Percentiles rank a stretch among this genome's conserved stretches.
Conservation (phyloP, 2,329 filamentous ascomycete genomes). For the Mollisia scopiformis region DNA sequence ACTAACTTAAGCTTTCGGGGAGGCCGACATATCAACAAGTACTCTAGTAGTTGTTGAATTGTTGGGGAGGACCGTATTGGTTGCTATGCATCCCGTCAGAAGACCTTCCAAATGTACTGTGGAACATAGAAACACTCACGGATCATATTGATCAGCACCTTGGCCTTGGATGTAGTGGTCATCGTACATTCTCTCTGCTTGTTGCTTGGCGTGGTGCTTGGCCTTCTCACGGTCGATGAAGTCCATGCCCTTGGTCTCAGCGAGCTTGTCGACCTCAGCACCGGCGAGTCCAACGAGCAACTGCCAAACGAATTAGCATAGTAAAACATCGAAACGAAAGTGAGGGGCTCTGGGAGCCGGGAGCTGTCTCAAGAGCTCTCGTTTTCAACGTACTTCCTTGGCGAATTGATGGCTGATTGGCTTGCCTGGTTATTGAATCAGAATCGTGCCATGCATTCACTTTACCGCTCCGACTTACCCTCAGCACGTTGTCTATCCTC, state of each 20-base stretch:
- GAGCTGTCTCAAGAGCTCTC: too few species aligned
- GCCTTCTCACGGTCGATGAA: slow-evolving; percentile 59
- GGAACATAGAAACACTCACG: slow-evolving; percentile 45
- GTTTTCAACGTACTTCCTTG: too few species aligned
- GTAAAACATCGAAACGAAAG: too few species aligned
- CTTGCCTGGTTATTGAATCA: slow-evolving; percentile 54
- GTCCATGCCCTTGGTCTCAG: slow-evolving; percentile 71
- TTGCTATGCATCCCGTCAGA: slow-evolving; percentile 18
- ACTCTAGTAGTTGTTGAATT: slow-evolving; percentile 18
- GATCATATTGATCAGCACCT: slow-evolving; percentile 57
- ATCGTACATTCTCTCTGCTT: slow-evolving; percentile 63
- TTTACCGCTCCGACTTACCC: slow-evolving; percentile 48
- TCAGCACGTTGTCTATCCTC: slow-evolving; percentile 74
- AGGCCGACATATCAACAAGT: background rate
- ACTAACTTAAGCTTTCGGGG: background rate
- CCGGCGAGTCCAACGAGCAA: slow-evolving; percentile 72
- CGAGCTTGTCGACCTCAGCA: slow-evolving; percentile 75
- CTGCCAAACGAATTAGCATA: too few species aligned
- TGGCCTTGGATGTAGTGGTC: slow-evolving; percentile 57
- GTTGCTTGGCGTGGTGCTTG: slow-evolving; percentile 59
- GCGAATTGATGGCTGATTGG: slow-evolving; percentile 72
- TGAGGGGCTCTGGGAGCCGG: too few species aligned
- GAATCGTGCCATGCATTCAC: background rate
- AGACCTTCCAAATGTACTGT: background rate
- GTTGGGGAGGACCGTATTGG: slow-evolving; percentile 37